Base-by-base conservation (phyloP, 495 filamentous ascomycete genomes). In the Penicillium taxi region DNA sequence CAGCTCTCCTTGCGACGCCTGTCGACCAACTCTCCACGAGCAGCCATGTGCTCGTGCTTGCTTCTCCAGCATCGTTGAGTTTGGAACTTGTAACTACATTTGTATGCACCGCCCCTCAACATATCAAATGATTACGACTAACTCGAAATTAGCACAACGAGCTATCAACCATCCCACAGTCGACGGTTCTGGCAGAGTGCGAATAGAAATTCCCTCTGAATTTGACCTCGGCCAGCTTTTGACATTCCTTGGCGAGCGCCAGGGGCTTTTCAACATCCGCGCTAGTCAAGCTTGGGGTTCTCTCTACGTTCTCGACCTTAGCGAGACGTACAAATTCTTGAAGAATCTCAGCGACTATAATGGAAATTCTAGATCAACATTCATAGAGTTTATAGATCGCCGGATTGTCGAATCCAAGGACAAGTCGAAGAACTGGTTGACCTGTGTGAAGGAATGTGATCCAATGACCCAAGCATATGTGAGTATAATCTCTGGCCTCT, bases 1-100 rank as follows among this genome's bases (percentile, higher is more conserved):
- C 32, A 65, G 58, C 37, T 45, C 66, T 28, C 68, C 68, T 6
- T 72, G 68, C 44, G 66, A 67, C 37, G 68, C 65, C 14, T 72
- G 68, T 37, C 63, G 63, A 6, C 64, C 64, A 4, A 70, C 63
- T 7, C 52, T 68, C 12, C 60, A 68, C 39, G 64, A 69, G 35
- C 67, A 70, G 33, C 66, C 67, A 4, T 72, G 68, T 44, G 66
- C 64, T 5, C 57, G 61, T 23, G 67, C 67, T 16, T 63, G 67
- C 38, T 72, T 72, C 44, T 50, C 62, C 12, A 70, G 56, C 39
- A 66, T 72, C 40, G 67, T 72, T n/a, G 66, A 70, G 46, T 66
- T 63, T 33, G 68, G 63, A 37, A 69, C 64, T 2, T 70, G 66
- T 53, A 72, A 72, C 33, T 69, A 69, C 37, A 63, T 72, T 33